Evolutionary conservation across 257 asterid genomes (phyloP).

Genomic region (Petunia axillaris): DNA sequence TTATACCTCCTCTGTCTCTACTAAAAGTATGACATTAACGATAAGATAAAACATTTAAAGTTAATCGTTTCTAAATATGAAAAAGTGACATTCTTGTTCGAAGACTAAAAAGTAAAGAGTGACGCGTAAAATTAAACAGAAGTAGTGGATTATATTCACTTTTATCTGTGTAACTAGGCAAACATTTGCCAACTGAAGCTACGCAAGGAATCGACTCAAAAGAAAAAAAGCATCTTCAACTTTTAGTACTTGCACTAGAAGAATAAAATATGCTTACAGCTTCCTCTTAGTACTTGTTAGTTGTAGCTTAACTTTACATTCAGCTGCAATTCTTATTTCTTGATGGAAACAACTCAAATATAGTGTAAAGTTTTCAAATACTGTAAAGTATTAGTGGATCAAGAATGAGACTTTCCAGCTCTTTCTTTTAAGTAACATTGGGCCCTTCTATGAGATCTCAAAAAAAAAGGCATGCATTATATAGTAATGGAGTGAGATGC

Average conservation of each 20-base stretch:
- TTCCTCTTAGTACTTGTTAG: not conserved
- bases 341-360: constrained; percentile 16
- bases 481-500: not conserved
- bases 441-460: not conserved
- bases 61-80: too few relatives aligned
- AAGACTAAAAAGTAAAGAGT: too few relatives aligned
- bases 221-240: not conserved
- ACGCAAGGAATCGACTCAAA: not conserved
- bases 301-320: not conserved
- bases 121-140: too few relatives aligned
- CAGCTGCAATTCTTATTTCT: not conserved
- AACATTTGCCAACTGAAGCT: not conserved
- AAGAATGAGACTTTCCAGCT: not conserved
- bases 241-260: not conserved
- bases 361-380: constrained; percentile 16
- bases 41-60: too few relatives aligned
- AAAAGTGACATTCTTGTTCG: too few relatives aligned
- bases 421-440: not conserved
- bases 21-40: too few relatives aligned
- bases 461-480: not conserved
- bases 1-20: too few relatives aligned
- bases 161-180: not conserved
- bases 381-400: not conserved
- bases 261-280: not conserved
- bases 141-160: not conserved